Evolutionary conservation across 768 basidiomycete species (phyloP).

Genomic region (Termitomyces sp.): DNA sequence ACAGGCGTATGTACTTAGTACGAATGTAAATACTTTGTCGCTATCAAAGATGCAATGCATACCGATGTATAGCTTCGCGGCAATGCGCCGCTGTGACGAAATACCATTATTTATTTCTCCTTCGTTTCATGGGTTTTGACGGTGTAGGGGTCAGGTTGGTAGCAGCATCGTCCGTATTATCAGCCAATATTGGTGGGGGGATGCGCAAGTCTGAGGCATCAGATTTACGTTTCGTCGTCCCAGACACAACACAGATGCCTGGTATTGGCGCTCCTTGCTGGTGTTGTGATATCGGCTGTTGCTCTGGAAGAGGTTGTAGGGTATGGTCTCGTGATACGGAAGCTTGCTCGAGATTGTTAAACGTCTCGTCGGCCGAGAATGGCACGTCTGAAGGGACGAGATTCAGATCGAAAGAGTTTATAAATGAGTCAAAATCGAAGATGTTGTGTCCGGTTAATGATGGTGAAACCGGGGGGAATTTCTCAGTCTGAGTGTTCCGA

Average conservation of each 20-base stretch:
- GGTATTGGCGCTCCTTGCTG: conserved; percentile 13
- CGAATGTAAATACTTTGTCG: not conserved
- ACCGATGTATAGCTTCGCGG: not conserved
- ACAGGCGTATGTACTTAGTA: not conserved
- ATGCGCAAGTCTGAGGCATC: conserved; percentile 15
- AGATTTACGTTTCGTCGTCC: conserved; percentile 16
- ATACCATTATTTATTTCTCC: conserved; percentile 17
- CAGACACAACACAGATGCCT: conserved; percentile 8
- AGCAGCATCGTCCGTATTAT: not conserved
- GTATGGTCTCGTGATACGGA: not conserved
- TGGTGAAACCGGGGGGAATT: not conserved
- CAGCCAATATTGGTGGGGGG: not conserved
- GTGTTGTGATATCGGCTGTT: conserved; percentile 1
- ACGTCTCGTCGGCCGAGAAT: conserved; percentile 8
- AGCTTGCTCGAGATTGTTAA: conserved; percentile 5
- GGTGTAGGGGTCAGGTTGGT: not conserved
- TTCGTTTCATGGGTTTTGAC: conserved; percentile 17
- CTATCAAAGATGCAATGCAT: not conserved
- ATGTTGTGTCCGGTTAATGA: not conserved
- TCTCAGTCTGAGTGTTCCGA: not conserved
- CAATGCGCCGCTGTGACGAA: not conserved
- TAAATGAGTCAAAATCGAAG: conserved; percentile 18
- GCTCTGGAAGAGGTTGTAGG: not conserved
- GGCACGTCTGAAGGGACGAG: not conserved
- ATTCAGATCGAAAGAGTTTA: conserved; percentile 10